These are phyloP conservation scores for Triadica sebifera DNA, from an alignment of 345 rosid genomes.

Conservation along the genomic window DNA sequence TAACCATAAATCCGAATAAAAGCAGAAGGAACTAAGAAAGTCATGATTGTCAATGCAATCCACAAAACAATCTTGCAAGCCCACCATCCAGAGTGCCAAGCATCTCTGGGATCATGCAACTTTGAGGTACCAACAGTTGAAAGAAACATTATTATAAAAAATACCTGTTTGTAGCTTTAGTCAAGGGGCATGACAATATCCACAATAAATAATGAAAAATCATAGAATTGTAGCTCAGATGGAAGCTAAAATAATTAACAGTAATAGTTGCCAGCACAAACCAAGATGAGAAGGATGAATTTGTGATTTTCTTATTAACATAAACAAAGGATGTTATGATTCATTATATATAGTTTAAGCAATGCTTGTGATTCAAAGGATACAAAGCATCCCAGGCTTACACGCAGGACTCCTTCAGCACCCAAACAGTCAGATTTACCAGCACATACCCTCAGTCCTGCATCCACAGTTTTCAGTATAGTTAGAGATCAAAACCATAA, in stretches of 20 bases:
- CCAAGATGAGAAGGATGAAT: background rate
- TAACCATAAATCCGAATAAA: slow-evolving; percentile 75
- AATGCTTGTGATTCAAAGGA: slow-evolving; percentile 43
- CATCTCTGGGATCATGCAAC: slow-evolving; percentile 56
- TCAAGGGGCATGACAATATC: slow-evolving; percentile 30
- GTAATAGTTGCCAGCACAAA: background rate
- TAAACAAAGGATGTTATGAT: background rate
- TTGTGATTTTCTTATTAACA: background rate
- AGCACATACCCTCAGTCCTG: slow-evolving; percentile 69
- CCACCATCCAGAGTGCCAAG: slow-evolving; percentile 99
- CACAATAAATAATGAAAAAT: background rate
- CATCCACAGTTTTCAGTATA: slow-evolving; percentile 20
- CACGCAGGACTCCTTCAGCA: slow-evolving; percentile 86
- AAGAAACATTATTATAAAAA: slow-evolving; percentile 71
- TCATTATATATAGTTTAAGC: background rate
- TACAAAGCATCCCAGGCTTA: slow-evolving; percentile 97
- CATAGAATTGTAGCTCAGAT: background rate
- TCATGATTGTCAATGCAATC: slow-evolving; percentile 54
- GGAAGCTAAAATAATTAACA: no score
- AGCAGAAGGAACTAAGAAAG: slow-evolving; percentile 72
- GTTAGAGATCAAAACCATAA: no score
- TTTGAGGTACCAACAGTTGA: slow-evolving; percentile 67
- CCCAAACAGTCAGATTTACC: slow-evolving; percentile 82
- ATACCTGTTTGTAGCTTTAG: slow-evolving; percentile 38
- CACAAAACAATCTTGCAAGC: slow-evolving; percentile 59